These are phyloP conservation scores for Pythium monospermum DNA, from an alignment of 352 stramenopile genomes.

Conservation along the genomic window DNA sequence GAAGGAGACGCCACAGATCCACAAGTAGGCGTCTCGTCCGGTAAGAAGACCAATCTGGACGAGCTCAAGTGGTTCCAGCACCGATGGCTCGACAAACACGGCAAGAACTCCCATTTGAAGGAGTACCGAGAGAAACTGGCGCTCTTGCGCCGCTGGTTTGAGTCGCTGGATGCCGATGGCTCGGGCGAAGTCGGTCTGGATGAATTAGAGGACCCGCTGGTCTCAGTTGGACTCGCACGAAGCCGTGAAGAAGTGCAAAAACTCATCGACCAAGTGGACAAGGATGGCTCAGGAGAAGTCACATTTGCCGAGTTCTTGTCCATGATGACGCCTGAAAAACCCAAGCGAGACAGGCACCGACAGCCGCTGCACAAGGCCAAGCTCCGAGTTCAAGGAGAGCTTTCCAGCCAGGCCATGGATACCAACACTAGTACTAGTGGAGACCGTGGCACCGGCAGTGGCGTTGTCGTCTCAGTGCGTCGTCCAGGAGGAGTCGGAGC, in stretches of 20 bases:
- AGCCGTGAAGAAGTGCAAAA: conserved; percentile 68
- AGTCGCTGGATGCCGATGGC: conserved; percentile 81
- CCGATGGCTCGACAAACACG: conserved; percentile 70
- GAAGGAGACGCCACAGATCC: background rate
- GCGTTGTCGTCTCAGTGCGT: too few species aligned
- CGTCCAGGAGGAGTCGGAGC: background rate
- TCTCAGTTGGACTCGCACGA: conserved; percentile 79
- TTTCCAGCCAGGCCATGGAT: background rate
- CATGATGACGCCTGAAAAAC: conserved; percentile 60
- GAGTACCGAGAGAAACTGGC: conserved; percentile 56
- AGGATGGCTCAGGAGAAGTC: conserved; percentile 55
- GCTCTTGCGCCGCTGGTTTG: conserved; percentile 79
- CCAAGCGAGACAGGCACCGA: conserved; percentile 26
- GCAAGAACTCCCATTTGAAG: conserved; percentile 68
- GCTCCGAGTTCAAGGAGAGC: conserved; percentile 1
- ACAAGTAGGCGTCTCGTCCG: background rate
- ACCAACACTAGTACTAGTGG: background rate
- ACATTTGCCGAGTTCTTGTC: conserved; percentile 72
- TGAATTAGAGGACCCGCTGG: conserved; percentile 82
- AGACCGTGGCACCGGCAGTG: background rate
- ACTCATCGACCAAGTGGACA: conserved; percentile 69
- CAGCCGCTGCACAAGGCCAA: conserved; percentile 50
- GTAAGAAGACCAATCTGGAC: conserved; percentile 38
- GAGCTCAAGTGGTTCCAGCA: conserved; percentile 76
- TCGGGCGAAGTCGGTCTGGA: conserved; percentile 76